These are phyloP conservation scores for Acanthamoeba healyi DNA, from an alignment of 208 protist species.

Conservation along the genomic window DNA sequence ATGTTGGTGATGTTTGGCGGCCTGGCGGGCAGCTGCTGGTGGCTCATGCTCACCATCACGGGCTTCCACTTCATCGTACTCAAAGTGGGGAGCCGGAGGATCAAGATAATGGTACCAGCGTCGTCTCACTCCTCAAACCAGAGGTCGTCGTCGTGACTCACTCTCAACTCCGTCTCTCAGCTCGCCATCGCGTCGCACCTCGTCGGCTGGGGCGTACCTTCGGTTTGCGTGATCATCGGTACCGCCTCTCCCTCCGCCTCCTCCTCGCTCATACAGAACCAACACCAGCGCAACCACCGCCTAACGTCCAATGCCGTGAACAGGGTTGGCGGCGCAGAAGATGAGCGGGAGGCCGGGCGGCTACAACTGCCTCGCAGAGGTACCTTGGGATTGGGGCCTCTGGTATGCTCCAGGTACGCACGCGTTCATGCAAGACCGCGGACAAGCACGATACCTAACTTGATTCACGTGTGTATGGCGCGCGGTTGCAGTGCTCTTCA, in stretches of 20 bases:
- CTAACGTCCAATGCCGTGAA: no score
- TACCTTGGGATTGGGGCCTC: conserved; percentile 53
- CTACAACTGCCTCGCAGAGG: neutral
- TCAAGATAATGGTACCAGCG: neutral
- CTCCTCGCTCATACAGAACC: neutral
- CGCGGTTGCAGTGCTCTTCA: neutral
- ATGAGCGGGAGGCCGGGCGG: neutral
- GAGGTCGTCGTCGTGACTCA: neutral
- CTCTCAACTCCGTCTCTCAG: neutral
- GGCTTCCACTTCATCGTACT: neutral
- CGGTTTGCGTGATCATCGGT: neutral
- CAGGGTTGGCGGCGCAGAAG: conserved; percentile 41
- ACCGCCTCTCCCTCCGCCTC: no score
- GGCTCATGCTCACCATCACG: conserved; percentile 43
- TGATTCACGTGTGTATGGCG: no score
- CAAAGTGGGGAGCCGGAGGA: neutral
- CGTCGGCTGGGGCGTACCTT: conserved; percentile 38
- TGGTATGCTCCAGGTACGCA: conserved; percentile 2
- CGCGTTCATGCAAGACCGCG: no score
- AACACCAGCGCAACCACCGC: no score
- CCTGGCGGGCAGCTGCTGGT: conserved; percentile 21
- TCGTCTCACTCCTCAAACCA: neutral
- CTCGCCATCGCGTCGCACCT: neutral
- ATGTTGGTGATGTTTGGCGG: neutral
- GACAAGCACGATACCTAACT: no score